Conservation (phyloP, 768 basidiomycete species). For the Clathrus columnatus region DNA sequence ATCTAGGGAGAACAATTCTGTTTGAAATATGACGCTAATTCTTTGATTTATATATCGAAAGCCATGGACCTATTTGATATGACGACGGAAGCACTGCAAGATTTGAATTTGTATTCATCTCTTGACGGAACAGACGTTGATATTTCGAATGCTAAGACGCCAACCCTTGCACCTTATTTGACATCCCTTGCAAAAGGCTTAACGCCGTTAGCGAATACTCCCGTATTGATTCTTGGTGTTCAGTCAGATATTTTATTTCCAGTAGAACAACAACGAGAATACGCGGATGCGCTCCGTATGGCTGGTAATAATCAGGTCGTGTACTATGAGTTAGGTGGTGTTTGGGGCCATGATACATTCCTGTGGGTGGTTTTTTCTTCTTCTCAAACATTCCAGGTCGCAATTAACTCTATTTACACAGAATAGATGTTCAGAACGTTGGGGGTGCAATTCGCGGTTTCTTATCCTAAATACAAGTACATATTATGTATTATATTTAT, state of each 20-base stretch:
- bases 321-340: slow-evolving; percentile 95
- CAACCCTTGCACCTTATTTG: slow-evolving; percentile 67
- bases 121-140: slow-evolving; percentile 67
- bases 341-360: slow-evolving; percentile 99
- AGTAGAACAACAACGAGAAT: slow-evolving; percentile 93
- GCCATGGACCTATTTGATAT: slow-evolving; percentile 99
- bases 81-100: slow-evolving; percentile 65
- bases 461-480: slow-evolving; percentile 38
- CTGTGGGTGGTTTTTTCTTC: slow-evolving; percentile 43
- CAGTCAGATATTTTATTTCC: slow-evolving; percentile 97
- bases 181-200: slow-evolving; percentile 73
- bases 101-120: slow-evolving; percentile 51
- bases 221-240: slow-evolving; percentile 83
- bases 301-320: slow-evolving; percentile 83
- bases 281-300: slow-evolving; percentile 85
- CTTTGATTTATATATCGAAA: slow-evolving; percentile 96
- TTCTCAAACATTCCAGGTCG: not conserved
- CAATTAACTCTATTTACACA: slow-evolving; percentile 17
- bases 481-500: not conserved
- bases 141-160: slow-evolving; percentile 26
- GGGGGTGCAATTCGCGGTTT: slow-evolving; percentile 90
- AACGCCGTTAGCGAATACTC: slow-evolving; percentile 62
- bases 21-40: slow-evolving; percentile 98
- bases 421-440: slow-evolving; percentile 81
- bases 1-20: slow-evolving; percentile 90